A percentile compares a stretch with the other conserved stretches of the same genome.
Conservation (phyloP, 2,329 filamentous ascomycete species). For the Exophiala alcalophila region DNA sequence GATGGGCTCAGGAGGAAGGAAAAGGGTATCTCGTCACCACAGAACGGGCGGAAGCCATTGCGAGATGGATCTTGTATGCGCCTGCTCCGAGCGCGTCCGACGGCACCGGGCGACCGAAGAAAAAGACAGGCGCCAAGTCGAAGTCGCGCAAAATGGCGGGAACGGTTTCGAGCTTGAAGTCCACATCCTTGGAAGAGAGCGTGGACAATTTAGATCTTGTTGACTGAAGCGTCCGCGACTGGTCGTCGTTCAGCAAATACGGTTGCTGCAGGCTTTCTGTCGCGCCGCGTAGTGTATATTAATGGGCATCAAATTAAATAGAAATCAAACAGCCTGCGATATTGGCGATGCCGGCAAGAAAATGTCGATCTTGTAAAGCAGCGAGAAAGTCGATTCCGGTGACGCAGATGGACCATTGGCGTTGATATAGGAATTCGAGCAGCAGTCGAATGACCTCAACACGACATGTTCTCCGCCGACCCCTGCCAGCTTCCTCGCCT, state of each 20-base stretch:
- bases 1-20: constrained; percentile 43
- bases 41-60: constrained; percentile 66
- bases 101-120: constrained; percentile 16
- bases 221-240: constrained; percentile 16
- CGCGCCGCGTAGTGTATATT: too few relatives aligned
- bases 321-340: too few relatives aligned
- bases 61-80: constrained; percentile 65
- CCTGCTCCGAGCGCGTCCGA: constrained; percentile 36
- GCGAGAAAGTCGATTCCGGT: too few relatives aligned
- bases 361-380: too few relatives aligned
- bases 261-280: too few relatives aligned
- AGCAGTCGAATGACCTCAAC: too few relatives aligned
- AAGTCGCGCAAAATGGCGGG: constrained; percentile 21
- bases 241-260: too few relatives aligned
- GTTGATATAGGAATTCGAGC: constrained; percentile 13
- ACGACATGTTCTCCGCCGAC: too few relatives aligned
- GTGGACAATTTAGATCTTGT: constrained; percentile 23
- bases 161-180: constrained; percentile 12
- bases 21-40: constrained; percentile 69
- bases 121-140: constrained; percentile 15
- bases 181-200: constrained; percentile 20
- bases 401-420: constrained; percentile 6
- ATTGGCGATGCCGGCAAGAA: too few relatives aligned
- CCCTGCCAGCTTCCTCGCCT: too few relatives aligned
- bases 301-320: neutral